These are phyloP conservation scores for Zasmidium citrigriseum DNA, from an alignment of 2,329 filamentous ascomycete genomes.

Conservation along the genomic window DNA sequence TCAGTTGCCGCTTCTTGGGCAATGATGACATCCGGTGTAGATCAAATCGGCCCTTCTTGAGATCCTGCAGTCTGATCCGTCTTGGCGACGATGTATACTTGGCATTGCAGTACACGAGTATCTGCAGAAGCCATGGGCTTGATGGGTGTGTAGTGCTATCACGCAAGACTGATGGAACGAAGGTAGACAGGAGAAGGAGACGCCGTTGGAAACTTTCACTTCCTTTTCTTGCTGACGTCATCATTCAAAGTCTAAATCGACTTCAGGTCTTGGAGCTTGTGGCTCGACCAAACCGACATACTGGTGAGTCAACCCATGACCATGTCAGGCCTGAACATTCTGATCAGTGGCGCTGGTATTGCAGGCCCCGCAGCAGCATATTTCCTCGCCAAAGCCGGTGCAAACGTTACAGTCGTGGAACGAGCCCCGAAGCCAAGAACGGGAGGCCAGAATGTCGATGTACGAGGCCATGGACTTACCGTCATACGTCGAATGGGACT, in stretches of 20 bases:
- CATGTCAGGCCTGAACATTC: slow-evolving; percentile 28
- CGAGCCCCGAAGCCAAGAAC: slow-evolving; percentile 19
- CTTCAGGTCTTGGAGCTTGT: background rate
- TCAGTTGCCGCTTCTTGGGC: background rate
- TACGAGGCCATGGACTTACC: slow-evolving; percentile 29
- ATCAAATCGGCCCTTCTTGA: background rate
- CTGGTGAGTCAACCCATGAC: background rate
- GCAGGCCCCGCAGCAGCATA: slow-evolving; percentile 38
- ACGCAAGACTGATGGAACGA: too few species aligned
- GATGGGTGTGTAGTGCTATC: too few species aligned
- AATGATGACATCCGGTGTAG: background rate
- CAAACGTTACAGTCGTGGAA: slow-evolving; percentile 39
- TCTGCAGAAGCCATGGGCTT: too few species aligned
- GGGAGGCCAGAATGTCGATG: slow-evolving; percentile 32
- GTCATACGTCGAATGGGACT: slow-evolving; percentile 31
- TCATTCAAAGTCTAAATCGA: background rate
- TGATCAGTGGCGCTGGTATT: slow-evolving; percentile 40
- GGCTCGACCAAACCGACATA: background rate
- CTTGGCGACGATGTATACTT: too few species aligned
- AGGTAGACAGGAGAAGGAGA: background rate
- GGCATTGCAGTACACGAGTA: too few species aligned
- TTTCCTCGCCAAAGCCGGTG: slow-evolving; percentile 36
- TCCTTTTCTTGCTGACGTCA: background rate
- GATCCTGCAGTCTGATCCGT: background rate
- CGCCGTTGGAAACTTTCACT: background rate